These are phyloP conservation scores for Candida sojae DNA, from an alignment of 1,139 yeast species.

Conservation along the genomic window DNA sequence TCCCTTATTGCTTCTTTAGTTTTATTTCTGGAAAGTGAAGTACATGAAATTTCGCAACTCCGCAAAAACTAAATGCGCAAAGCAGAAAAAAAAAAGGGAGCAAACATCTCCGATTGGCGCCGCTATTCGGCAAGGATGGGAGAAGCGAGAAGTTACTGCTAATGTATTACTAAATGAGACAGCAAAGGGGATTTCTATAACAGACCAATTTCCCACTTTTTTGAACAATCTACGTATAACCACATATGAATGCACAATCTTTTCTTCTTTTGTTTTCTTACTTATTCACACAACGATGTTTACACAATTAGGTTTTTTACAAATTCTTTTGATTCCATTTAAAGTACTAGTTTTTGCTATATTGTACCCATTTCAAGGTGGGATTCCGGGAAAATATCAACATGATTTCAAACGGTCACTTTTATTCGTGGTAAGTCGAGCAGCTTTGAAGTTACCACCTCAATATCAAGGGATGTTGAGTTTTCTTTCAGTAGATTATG, in stretches of 20 bases:
- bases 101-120: neutral
- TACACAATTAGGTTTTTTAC: neutral
- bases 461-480: neutral
- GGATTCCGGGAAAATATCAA: slow-evolving; percentile 2
- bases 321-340: neutral
- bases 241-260: no score
- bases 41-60: no score
- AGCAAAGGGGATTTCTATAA: neutral
- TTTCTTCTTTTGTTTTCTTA: no score
- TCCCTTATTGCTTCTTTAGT: no score
- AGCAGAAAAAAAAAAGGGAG: neutral
- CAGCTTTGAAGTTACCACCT: neutral
- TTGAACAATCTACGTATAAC: no score
- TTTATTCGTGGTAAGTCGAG: neutral
- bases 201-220: no score
- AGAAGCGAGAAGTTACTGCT: neutral
- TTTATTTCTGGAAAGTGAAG: no score
- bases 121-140: neutral
- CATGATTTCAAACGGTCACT: slow-evolving; percentile 1
- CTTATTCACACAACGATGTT: neutral
- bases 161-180: neutral
- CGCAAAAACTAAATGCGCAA: no score
- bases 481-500: slow-evolving; percentile 1
- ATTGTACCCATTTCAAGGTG: slow-evolving; percentile 1
- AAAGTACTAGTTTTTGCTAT: neutral